These are phyloP conservation scores for Fermentozyma sake DNA, from an alignment of 1,139 yeast genomes.

Conservation along the genomic window DNA sequence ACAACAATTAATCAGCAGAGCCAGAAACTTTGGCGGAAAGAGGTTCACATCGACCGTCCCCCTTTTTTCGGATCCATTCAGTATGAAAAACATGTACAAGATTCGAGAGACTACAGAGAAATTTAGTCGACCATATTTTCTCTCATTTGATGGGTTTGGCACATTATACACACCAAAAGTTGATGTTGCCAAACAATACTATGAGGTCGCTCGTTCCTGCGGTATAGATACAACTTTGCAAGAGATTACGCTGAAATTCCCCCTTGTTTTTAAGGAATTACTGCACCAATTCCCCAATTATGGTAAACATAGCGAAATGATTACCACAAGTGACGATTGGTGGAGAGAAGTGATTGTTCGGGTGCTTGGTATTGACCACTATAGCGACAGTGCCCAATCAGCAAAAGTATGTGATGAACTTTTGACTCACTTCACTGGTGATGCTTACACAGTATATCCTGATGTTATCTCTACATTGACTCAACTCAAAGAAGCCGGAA, in stretches of 20 bases:
- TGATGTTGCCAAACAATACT: conserved; percentile 52
- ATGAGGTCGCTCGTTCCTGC: conserved; percentile 37
- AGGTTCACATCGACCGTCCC: too few species aligned
- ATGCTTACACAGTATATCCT: conserved; percentile 50
- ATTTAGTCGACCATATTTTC: conserved; percentile 43
- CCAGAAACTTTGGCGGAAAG: too few species aligned
- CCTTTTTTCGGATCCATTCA: conserved; percentile 30
- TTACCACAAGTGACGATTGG: conserved; percentile 43
- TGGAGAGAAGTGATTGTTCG: conserved; percentile 50
- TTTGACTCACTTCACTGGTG: conserved; percentile 40
- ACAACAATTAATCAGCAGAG: too few species aligned
- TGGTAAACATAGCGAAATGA: conserved; percentile 39
- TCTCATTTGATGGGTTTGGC: conserved; percentile 66
- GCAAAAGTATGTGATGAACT: conserved; percentile 33
- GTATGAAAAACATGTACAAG: conserved; percentile 18
- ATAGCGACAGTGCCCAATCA: conserved; percentile 14
- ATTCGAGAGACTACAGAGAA: conserved; percentile 26
- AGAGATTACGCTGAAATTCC: conserved; percentile 25
- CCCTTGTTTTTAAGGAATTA: conserved; percentile 22
- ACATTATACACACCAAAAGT: conserved; percentile 57
- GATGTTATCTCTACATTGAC: conserved; percentile 50
- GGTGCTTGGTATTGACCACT: conserved; percentile 33
- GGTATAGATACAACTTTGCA: conserved; percentile 35
- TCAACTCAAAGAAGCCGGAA: conserved; percentile 23
- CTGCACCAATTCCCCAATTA: conserved; percentile 49